These are phyloP conservation scores for Didymella exigua DNA, from an alignment of 2,329 filamentous ascomycete species.

Conservation along the genomic window DNA sequence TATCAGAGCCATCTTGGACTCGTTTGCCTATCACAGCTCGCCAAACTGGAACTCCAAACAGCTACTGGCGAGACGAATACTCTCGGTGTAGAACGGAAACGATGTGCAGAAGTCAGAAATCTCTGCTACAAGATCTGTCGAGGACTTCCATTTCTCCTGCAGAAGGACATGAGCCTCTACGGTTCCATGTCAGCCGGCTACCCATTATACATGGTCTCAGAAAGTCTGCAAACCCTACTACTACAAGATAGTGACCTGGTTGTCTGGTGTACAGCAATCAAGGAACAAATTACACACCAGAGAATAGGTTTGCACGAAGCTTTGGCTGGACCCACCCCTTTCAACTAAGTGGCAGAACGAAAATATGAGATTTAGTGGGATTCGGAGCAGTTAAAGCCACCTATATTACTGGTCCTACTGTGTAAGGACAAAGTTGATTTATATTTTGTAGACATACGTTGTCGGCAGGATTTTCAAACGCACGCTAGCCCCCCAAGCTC, in stretches of 20 bases:
- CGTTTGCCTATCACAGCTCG: not conserved
- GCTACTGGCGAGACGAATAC: not conserved
- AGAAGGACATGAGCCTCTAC: slow-evolving; percentile 7
- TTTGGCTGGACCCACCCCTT: not conserved
- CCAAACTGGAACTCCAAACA: not conserved
- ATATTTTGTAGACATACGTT: no score
- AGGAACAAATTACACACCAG: not conserved
- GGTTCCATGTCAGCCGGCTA: slow-evolving; percentile 8
- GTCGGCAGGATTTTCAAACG: no score
- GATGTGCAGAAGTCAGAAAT: not conserved
- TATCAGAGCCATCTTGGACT: not conserved
- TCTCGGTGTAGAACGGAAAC: not conserved
- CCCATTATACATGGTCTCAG: slow-evolving; percentile 3
- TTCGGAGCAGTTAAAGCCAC: not conserved
- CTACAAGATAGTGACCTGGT: not conserved
- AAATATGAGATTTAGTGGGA: no score
- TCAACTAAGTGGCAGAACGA: not conserved
- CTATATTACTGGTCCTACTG: no score
- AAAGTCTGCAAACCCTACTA: not conserved
- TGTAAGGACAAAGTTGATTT: no score
- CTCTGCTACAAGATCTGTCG: slow-evolving; percentile 3
- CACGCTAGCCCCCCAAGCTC: no score
- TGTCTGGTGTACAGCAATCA: not conserved
- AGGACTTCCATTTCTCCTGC: not conserved
- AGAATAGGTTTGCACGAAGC: not conserved